A percentile compares a stretch with the other conserved stretches of the same genome.
Evolutionary conservation across 2,329 filamentous ascomycete genomes (phyloP).

Genomic region (Claviceps purpurea): DNA sequence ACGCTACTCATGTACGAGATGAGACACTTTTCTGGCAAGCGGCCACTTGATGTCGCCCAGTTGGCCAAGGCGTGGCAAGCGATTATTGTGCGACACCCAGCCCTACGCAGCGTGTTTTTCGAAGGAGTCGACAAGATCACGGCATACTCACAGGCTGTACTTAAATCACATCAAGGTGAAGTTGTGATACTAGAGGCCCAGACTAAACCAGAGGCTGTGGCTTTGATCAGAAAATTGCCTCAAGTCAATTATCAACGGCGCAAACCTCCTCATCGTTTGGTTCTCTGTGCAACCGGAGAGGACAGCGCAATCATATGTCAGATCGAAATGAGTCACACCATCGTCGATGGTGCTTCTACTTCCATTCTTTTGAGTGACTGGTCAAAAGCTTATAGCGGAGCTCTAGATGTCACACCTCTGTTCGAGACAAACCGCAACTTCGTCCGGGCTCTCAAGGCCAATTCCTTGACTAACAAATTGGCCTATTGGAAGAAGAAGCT

Average conservation of each 20-base stretch:
- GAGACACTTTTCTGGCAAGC: not conserved
- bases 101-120: constrained; percentile 6
- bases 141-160: constrained; percentile 4
- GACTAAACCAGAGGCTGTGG: not conserved
- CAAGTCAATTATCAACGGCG: constrained; percentile 1
- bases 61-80: constrained; percentile 9
- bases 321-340: constrained; percentile 22
- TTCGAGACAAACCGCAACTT: constrained; percentile 3
- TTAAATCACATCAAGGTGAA: not conserved
- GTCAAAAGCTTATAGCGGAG: constrained; percentile 2
- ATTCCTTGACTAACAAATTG: not conserved
- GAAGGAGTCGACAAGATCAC: constrained; percentile 1
- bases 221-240: not conserved
- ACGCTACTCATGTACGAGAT: constrained; percentile 10
- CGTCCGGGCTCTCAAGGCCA: constrained; percentile 1
- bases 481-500: constrained; percentile 8
- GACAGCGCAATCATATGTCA: constrained; percentile 10
- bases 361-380: constrained; percentile 4
- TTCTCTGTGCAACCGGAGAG: not conserved
- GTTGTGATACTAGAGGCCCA: not conserved
- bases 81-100: constrained; percentile 5
- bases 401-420: not conserved
- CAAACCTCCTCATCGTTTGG: constrained; percentile 2
- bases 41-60: constrained; percentile 1
- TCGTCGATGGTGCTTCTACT: constrained; percentile 20